These are phyloP conservation scores for Staphylotrichum tortipilum DNA, from an alignment of 495 filamentous ascomycete genomes.

Conservation along the genomic window DNA sequence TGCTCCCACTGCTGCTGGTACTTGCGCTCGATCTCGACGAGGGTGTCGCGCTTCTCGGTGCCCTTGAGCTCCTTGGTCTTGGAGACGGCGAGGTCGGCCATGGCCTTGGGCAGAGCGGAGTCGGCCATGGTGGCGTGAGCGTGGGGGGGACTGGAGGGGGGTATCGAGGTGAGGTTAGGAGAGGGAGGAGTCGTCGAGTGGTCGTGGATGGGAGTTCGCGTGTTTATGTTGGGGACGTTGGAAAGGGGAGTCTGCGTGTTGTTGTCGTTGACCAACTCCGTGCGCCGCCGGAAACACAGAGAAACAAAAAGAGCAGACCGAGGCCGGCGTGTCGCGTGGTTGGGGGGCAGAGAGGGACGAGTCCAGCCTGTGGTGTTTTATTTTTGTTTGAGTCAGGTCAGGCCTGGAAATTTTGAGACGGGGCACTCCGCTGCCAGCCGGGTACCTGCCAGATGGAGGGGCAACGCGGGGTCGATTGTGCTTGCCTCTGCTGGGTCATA, in stretches of 20 bases:
- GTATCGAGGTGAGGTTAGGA: no score
- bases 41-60: conserved; percentile 85
- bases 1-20: conserved; percentile 84
- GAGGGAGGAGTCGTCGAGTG: no score
- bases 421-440: conserved; percentile 13
- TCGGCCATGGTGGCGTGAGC: conserved; percentile 24
- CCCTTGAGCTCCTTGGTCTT: conserved; percentile 47
- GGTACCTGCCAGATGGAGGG: conserved; percentile 10
- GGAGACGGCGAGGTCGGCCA: conserved; percentile 29
- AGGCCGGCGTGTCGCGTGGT: conserved; percentile 1
- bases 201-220: no score
- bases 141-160: neutral
- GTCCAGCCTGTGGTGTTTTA: no score
- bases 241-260: neutral
- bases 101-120: conserved; percentile 28
- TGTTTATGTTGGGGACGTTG: neutral
- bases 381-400: neutral
- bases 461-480: conserved; percentile 14
- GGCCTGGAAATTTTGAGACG: conserved; percentile 13
- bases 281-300: neutral
- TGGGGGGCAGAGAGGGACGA: no score
- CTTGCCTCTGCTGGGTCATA: no score
- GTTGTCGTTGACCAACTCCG: neutral
- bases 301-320: no score
- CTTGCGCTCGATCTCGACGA: conserved; percentile 83